phyloP scores from a whole-genome alignment of 495 filamentous ascomycete genomes.

The Lepidopterella palustris region DNA sequence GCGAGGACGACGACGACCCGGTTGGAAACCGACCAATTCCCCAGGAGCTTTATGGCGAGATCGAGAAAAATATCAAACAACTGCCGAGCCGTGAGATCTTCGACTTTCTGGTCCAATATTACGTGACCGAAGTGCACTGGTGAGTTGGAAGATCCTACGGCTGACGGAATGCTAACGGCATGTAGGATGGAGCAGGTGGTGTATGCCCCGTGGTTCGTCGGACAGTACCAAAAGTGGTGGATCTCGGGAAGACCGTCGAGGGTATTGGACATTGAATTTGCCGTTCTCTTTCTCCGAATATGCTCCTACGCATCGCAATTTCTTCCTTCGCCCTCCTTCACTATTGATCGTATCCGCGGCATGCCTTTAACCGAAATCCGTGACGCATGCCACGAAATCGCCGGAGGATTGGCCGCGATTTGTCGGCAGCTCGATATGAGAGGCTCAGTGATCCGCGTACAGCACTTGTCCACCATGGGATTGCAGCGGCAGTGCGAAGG shows the following conservation, averaged over 20 bases:
- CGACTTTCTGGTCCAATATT: slow-evolving; percentile 33
- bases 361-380: slow-evolving; percentile 24
- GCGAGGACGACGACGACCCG: not conserved
- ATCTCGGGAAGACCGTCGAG: not conserved
- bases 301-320: slow-evolving; percentile 32
- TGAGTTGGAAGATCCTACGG: not conserved
- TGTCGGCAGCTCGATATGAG: not conserved
- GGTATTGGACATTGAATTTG: slow-evolving; percentile 28
- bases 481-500: not conserved
- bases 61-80: slow-evolving; percentile 12
- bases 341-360: slow-evolving; percentile 24
- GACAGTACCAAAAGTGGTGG: not conserved
- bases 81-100: slow-evolving; percentile 28
- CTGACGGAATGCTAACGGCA: not conserved
- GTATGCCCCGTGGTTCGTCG: not conserved
- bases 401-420: slow-evolving; percentile 13
- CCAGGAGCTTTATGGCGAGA: slow-evolving; percentile 12
- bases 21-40: slow-evolving; percentile 2
- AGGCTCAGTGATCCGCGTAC: not conserved
- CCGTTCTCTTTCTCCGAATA: slow-evolving; percentile 29
- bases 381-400: slow-evolving; percentile 23
- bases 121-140: slow-evolving; percentile 32
- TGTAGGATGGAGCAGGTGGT: slow-evolving; percentile 7
- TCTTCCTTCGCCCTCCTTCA: slow-evolving; percentile 26
- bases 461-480: not conserved